These are phyloP conservation scores for Ophiocordyceps sinensis DNA, from an alignment of 2,329 filamentous ascomycete species.

Conservation along the genomic window DNA sequence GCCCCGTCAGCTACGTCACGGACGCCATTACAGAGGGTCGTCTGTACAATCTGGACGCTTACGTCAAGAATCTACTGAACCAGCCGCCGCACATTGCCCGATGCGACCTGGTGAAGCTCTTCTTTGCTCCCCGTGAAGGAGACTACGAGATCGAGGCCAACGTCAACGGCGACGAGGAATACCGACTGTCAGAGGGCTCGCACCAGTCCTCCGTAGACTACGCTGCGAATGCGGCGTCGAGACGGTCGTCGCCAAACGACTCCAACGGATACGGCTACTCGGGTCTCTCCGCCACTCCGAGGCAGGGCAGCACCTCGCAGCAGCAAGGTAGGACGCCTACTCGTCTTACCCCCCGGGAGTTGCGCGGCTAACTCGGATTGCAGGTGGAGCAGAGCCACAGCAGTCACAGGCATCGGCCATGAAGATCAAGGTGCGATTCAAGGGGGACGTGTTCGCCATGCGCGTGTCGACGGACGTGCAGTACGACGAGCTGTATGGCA, in stretches of 20 bases:
- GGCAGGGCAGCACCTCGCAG: slow-evolving; percentile 30
- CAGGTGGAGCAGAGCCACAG: slow-evolving; percentile 4
- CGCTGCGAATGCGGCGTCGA: slow-evolving; percentile 42
- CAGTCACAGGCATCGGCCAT: slow-evolving; percentile 37
- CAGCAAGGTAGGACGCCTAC: slow-evolving; percentile 9
- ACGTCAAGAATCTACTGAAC: slow-evolving; percentile 79
- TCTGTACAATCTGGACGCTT: slow-evolving; percentile 84
- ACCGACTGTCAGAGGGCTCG: slow-evolving; percentile 58
- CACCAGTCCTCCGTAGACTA: slow-evolving; percentile 53
- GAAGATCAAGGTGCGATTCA: slow-evolving; percentile 93
- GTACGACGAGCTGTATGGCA: slow-evolving; percentile 66
- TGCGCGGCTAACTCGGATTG: not conserved
- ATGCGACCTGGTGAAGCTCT: slow-evolving; percentile 72
- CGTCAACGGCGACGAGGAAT: slow-evolving; percentile 54
- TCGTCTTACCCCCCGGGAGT: not conserved
- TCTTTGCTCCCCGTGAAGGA: slow-evolving; percentile 79
- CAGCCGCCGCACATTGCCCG: slow-evolving; percentile 75
- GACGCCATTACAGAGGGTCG: slow-evolving; percentile 91
- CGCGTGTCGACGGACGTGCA: slow-evolving; percentile 70
- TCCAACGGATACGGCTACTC: slow-evolving; percentile 42
- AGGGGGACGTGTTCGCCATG: slow-evolving; percentile 83
- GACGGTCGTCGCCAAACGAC: slow-evolving; percentile 51
- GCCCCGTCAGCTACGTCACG: slow-evolving; percentile 95
- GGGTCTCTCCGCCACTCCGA: slow-evolving; percentile 36
- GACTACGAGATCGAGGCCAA: slow-evolving; percentile 85